Evolutionary conservation across 148 eudicot species (phyloP).

Genomic region (Vaccinium macrocarpon): DNA sequence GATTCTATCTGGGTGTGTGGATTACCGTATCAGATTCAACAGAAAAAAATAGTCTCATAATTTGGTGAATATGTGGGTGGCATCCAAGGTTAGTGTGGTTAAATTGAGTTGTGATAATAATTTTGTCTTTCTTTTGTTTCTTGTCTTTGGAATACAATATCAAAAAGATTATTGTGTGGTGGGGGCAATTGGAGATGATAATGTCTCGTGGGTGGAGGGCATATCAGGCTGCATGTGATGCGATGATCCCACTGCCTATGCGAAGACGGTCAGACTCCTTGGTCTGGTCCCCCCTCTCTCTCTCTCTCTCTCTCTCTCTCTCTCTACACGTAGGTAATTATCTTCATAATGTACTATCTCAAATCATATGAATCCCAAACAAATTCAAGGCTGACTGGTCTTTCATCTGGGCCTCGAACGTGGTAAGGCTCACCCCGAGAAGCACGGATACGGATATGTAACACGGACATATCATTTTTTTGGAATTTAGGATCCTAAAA

Average conservation of each 20-base stretch:
- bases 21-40: not conserved
- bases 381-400: not conserved
- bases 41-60: not conserved
- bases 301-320: not conserved
- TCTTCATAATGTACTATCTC: not conserved
- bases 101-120: not conserved
- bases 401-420: not conserved
- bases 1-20: not conserved
- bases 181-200: slow-evolving; percentile 5
- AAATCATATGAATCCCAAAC: too few relatives aligned
- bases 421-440: too few relatives aligned
- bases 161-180: not conserved
- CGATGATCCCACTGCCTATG: not conserved
- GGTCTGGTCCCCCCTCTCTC: slow-evolving; percentile 3
- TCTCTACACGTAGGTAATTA: not conserved
- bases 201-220: slow-evolving; percentile 7
- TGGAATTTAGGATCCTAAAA: too few relatives aligned
- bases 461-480: too few relatives aligned
- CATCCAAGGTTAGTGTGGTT: slow-evolving; percentile 11
- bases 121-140: not conserved
- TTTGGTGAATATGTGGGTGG: not conserved
- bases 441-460: too few relatives aligned
- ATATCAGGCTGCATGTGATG: not conserved
- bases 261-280: not conserved
- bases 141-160: not conserved